Base-by-base conservation (phyloP, 306 rosid species). In the Vachellia collinsii region DNA sequence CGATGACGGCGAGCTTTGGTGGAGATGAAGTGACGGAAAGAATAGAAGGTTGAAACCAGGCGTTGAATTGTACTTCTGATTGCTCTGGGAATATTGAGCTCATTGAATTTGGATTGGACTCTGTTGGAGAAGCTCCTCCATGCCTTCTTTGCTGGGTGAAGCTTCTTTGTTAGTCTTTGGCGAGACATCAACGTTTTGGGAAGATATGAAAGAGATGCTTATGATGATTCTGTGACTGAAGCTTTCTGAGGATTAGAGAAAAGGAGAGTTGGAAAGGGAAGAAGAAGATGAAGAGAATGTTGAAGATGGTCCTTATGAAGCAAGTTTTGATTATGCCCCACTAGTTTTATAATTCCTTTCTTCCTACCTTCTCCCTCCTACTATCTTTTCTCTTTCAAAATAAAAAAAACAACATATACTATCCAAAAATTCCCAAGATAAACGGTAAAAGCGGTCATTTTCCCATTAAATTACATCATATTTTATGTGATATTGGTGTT, bases 81-180 rank as follows among this genome's bases (percentile, higher is more conserved):
- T 70, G 83, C 69, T 42, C 43, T 85, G 4, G 87, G 84, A 68
- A 83, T 80, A 80, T 72, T 80, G 81, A 87, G 89, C 22, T 82
- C 83, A 64, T 82, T 80, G 66, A 85, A 17, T 72, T 82, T 90
- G 51, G 89, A 81, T 84, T 81, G 84, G 53, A 88, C 3, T 63
- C 72, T 64, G 62, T 51, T 65, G 65, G 84, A 78, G 74, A 92
- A 83, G 86, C 70, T 87, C 87, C 78, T 92, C 94, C 91, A 91
- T 5, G 88, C 88, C 76, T 74, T 91, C 84, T 77, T 92, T 34
- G 88, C 90, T 29, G 34, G 34, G 34, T 29, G 34, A 29, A 29
- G 34, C 34, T 29, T 29, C 34, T 29, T 29, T 29, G 34, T 29
- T 67, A 86, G 74, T 80, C 20, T 73, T 73, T 64, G 20, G 36